Evolutionary conservation across 257 asterid species (phyloP).

Genomic region (Primulina eburnea): DNA sequence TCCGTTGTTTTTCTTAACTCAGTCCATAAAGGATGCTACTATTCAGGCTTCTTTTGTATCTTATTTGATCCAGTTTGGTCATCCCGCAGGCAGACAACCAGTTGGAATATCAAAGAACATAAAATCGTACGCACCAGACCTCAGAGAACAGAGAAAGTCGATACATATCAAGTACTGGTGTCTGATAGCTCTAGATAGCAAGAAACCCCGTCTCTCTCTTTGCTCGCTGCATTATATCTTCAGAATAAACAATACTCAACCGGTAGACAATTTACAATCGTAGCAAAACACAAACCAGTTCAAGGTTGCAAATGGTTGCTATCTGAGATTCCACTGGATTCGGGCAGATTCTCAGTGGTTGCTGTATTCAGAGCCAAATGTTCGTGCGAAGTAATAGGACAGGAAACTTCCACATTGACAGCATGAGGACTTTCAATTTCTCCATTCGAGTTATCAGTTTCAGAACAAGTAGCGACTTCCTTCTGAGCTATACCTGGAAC

Average conservation of each 20-base stretch:
- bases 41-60: conserved; percentile 13
- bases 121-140: conserved; percentile 10
- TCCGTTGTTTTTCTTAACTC: conserved; percentile 23
- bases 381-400: conserved; percentile 23
- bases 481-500: background rate
- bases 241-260: conserved; percentile 11
- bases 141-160: conserved; percentile 9
- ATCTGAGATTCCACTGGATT: conserved; percentile 11
- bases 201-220: background rate
- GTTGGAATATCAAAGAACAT: background rate
- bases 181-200: conserved; percentile 5
- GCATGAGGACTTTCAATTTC: conserved; percentile 3
- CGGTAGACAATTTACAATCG: background rate
- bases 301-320: conserved; percentile 14
- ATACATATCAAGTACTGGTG: background rate
- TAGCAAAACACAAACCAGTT: background rate
- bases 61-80: conserved; percentile 11
- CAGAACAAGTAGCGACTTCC: conserved; percentile 1
- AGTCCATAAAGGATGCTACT: conserved; percentile 7
- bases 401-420: conserved; percentile 25
- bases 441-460: conserved; percentile 14
- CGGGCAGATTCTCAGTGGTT: conserved; percentile 13
- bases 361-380: conserved; percentile 10
- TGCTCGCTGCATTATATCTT: conserved; percentile 1
- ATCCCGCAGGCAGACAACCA: conserved; percentile 7